Conservation (phyloP, 2,329 filamentous ascomycete species). For the Scedosporium apiospermum region DNA sequence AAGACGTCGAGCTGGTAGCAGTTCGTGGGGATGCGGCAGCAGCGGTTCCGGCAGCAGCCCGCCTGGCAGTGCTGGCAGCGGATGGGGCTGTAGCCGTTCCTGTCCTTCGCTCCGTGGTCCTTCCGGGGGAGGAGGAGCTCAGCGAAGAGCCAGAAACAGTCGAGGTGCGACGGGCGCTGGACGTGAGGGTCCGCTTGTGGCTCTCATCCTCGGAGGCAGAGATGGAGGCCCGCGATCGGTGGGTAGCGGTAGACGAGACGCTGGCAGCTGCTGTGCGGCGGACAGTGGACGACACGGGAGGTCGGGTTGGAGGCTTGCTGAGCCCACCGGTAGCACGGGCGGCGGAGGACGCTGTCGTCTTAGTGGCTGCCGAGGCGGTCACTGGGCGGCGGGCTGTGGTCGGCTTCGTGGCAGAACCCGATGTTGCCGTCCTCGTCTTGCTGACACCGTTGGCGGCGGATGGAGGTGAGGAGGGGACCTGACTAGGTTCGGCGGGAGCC, state of each 20-base stretch:
- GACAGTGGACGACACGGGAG: constrained; percentile 26
- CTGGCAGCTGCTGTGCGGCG: constrained; percentile 20
- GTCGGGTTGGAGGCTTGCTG: constrained; percentile 39
- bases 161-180: constrained; percentile 7
- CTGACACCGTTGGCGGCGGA: constrained; percentile 17
- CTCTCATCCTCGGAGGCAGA: constrained; percentile 41
- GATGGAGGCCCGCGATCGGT: constrained; percentile 36
- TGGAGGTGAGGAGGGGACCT: constrained; percentile 10
- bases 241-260: constrained; percentile 27
- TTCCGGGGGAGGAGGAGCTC: constrained; percentile 14
- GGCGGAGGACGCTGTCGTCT: constrained; percentile 19
- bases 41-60: constrained; percentile 11
- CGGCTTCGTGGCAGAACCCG: constrained; percentile 10
- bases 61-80: constrained; percentile 17
- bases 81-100: constrained; percentile 12
- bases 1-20: constrained; percentile 17
- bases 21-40: constrained; percentile 17
- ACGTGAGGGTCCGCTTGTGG: constrained; percentile 23
- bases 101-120: constrained; percentile 25
- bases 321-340: constrained; percentile 30
- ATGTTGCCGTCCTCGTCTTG: constrained; percentile 21
- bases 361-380: constrained; percentile 18
- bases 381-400: constrained; percentile 23
- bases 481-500: neutral
- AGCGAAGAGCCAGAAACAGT: neutral